Evolutionary conservation across 495 filamentous ascomycete genomes (phyloP).

Genomic region (Xylaria venustula): DNA sequence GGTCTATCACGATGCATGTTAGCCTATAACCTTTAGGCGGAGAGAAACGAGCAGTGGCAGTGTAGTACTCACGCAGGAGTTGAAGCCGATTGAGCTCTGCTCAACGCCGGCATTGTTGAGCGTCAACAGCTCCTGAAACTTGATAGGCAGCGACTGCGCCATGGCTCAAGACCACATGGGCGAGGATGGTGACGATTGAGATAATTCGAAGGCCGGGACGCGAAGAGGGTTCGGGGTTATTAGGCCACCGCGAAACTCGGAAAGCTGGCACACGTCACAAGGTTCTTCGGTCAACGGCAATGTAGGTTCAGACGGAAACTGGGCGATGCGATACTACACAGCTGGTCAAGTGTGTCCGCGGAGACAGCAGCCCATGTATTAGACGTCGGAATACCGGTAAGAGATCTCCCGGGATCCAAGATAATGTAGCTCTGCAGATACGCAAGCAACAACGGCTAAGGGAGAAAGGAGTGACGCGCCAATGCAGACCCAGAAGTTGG

Average conservation of each 20-base stretch:
- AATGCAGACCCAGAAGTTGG: conserved; percentile 6
- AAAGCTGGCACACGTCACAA: conserved; percentile 10
- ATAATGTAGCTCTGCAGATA: conserved; percentile 16
- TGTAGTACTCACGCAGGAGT: conserved; percentile 71
- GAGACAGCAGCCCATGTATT: conserved; percentile 24
- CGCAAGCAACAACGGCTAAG: conserved; percentile 8
- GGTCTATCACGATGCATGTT: conserved; percentile 57
- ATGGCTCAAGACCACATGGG: conserved; percentile 38
- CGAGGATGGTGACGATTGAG: conserved; percentile 11
- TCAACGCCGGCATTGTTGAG: conserved; percentile 78
- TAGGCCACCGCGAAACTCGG: conserved; percentile 10
- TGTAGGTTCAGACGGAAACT: not conserved
- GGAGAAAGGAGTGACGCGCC: conserved; percentile 17
- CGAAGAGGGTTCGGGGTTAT: conserved; percentile 13
- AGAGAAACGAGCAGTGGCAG: not conserved
- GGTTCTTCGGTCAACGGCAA: conserved; percentile 9
- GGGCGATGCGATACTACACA: conserved; percentile 5
- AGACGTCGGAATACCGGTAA: conserved; percentile 21
- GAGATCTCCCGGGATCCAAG: conserved; percentile 22
- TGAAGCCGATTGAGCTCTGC: conserved; percentile 90
- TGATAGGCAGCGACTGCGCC: conserved; percentile 70
- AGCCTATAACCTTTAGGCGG: conserved; percentile 20
- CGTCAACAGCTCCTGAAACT: conserved; percentile 91
- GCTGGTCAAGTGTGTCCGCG: conserved; percentile 7
- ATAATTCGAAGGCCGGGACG: conserved; percentile 17